A percentile compares a stretch with the other conserved stretches of the same genome.
These are phyloP conservation scores for Stachybotrys chlorohalonatus DNA, from an alignment of 2,329 filamentous ascomycete genomes.

Conservation along the genomic window DNA sequence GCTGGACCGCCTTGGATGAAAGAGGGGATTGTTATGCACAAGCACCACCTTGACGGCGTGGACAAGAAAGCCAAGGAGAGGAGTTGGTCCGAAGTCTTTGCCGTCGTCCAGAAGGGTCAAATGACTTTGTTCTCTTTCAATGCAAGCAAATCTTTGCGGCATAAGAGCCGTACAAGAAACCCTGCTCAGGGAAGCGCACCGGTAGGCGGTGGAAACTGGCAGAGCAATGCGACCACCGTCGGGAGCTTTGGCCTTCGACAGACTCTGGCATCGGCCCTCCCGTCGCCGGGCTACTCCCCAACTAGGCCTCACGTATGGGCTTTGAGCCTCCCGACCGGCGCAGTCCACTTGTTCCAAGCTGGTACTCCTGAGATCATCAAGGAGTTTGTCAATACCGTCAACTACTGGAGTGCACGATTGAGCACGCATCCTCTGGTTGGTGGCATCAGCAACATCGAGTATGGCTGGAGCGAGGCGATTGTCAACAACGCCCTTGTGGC, in stretches of 20 bases:
- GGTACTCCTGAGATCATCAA: slow-evolving; percentile 90
- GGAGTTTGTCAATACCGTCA: slow-evolving; percentile 89
- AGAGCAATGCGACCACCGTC: slow-evolving; percentile 85
- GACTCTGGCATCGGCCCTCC: slow-evolving; percentile 82
- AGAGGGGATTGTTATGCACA: slow-evolving; percentile 91
- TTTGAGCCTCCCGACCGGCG: slow-evolving; percentile 80
- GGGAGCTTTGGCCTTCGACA: slow-evolving; percentile 84
- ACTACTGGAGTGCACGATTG: slow-evolving; percentile 94
- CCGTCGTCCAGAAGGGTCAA: slow-evolving; percentile 89
- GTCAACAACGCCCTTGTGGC: slow-evolving; percentile 52
- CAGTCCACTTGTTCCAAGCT: slow-evolving; percentile 96
- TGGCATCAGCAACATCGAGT: slow-evolving; percentile 93
- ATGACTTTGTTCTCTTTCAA: slow-evolving; percentile 92
- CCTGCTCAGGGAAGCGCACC: slow-evolving; percentile 46
- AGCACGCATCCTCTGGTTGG: slow-evolving; percentile 90
- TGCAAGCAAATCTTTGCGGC: slow-evolving; percentile 64
- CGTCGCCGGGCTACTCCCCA: slow-evolving; percentile 87
- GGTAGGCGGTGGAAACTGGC: slow-evolving; percentile 96
- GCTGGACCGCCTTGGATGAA: slow-evolving; percentile 97
- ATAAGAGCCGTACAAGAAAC: slow-evolving; percentile 50
- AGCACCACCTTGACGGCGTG: slow-evolving; percentile 84
- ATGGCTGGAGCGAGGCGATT: slow-evolving; percentile 86
- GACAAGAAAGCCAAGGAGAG: slow-evolving; percentile 91
- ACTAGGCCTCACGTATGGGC: slow-evolving; percentile 89
- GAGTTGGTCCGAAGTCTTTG: slow-evolving; percentile 92